phyloP scores from a whole-genome alignment of 2,329 filamentous ascomycete species.

The Talaromyces albobiverticillius region DNA sequence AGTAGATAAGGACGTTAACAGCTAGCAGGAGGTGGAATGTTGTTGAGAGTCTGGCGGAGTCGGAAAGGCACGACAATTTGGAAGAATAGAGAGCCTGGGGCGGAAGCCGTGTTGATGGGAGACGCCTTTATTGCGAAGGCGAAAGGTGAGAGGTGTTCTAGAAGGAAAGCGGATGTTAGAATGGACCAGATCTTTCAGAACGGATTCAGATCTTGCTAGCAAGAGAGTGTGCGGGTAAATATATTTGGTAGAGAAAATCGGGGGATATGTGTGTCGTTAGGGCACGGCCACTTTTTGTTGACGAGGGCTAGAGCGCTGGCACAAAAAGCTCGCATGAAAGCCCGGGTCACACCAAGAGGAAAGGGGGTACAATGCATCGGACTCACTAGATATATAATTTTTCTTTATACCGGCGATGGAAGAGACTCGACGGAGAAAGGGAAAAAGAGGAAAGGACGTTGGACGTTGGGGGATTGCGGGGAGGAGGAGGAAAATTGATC shows the following conservation, averaged over 20 bases:
- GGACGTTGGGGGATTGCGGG: no score
- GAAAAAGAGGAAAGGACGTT: no score
- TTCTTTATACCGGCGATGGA: no score
- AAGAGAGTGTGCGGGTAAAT: no score
- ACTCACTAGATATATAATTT: no score
- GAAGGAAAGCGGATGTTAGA: background rate
- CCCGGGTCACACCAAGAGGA: no score
- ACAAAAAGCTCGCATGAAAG: background rate
- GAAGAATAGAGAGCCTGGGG: constrained; percentile 29
- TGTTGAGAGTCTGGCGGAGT: constrained; percentile 47
- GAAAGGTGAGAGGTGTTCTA: background rate
- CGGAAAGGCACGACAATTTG: constrained; percentile 45
- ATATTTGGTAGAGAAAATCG: no score
- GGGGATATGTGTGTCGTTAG: constrained; percentile 1
- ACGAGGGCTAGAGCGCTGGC: background rate
- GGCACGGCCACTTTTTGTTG: background rate
- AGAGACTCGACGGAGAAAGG: no score
- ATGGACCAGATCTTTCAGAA: no score
- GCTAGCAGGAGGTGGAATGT: constrained; percentile 43
- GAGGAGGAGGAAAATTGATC: no score
- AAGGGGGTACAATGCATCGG: no score
- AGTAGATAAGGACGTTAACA: constrained; percentile 20
- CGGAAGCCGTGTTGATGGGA: constrained; percentile 37
- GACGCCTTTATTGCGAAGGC: constrained; percentile 43
- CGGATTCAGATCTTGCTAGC: background rate